Base-by-base conservation (phyloP, 177 flowering plant species). In the Telopea speciosissima region DNA sequence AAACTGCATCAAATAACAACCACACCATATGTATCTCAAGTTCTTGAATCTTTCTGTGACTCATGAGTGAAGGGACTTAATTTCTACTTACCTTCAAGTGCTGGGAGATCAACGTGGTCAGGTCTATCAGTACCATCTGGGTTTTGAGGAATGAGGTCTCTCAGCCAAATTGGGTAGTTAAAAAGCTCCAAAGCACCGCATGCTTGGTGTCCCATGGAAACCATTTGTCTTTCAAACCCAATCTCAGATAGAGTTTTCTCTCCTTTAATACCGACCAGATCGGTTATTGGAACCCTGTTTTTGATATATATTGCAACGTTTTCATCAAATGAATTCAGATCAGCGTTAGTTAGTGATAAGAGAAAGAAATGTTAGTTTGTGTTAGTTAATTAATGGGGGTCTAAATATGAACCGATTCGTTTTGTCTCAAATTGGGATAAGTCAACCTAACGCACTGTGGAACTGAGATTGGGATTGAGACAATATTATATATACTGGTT, bases 181-280 rank as follows among this genome's bases (percentile, higher is more conserved):
- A 75, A 81, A 0, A 84, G 76, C 60, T 73, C 65, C 23, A 82
- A 74, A 0, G 87, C 83, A 0, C 85, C 87, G 61, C 82, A 66
- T 13, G 84, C 68, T 56, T 85, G 87, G 67, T 85, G 85, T 13
- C 87, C 87, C 87, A 83, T 82, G 8, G 87, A 85, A 3, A 83
- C 81, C 70, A 84, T 75, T 68, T 60, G 75, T 31, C 19, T 28
- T 49, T 68, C 67, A 3, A 82, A 68, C 14, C 87, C 85, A 68
- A 82, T 82, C 42, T 70, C 60, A 6, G 75, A 33, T 14, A 82
- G 24, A 0, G 60, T 33, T 63, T 66, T 72, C 67, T 80, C 81
- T 28, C 85, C 85, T 64, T 72, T 45, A 4, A 72, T 63, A 21
- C 85, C 87, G 21, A 83, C 45, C 78, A 85, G n/a, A 24, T 83